Evolutionary conservation across 148 eudicot species (phyloP).

Genomic region (Vaccinium corymbosum): DNA sequence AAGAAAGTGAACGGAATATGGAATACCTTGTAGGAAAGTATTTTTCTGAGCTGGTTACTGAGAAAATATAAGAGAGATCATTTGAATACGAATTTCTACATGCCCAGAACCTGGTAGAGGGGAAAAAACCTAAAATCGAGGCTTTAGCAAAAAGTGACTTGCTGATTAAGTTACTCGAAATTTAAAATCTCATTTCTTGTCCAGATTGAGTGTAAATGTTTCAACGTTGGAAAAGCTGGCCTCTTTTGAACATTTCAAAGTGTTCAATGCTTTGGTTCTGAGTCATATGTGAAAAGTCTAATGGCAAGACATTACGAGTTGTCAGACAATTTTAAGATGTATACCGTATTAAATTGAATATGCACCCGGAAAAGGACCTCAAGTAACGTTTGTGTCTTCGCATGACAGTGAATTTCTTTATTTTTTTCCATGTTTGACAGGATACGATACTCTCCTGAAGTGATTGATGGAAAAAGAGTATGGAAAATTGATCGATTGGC

Average conservation of each 20-base stretch:
- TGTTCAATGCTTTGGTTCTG: neutral
- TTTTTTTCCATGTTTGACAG: slow-evolving; percentile 29
- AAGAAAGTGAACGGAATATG: neutral
- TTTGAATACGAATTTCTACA: neutral
- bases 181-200: neutral
- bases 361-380: neutral
- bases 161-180: neutral
- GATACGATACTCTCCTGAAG: slow-evolving; percentile 58
- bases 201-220: neutral
- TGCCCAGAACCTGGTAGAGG: neutral
- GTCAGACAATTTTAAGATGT: neutral
- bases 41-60: neutral
- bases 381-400: neutral
- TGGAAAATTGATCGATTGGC: slow-evolving; percentile 81
- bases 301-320: neutral
- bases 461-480: slow-evolving; percentile 38
- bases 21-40: neutral
- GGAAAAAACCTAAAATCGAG: neutral
- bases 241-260: neutral
- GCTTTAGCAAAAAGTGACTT: neutral
- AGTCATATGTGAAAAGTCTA: neutral
- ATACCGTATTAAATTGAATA: neutral
- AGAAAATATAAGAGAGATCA: neutral
- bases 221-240: neutral
- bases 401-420: neutral